Base-by-base conservation (phyloP, 2,329 filamentous ascomycete species). In the Neocatenulostroma microsporum region DNA sequence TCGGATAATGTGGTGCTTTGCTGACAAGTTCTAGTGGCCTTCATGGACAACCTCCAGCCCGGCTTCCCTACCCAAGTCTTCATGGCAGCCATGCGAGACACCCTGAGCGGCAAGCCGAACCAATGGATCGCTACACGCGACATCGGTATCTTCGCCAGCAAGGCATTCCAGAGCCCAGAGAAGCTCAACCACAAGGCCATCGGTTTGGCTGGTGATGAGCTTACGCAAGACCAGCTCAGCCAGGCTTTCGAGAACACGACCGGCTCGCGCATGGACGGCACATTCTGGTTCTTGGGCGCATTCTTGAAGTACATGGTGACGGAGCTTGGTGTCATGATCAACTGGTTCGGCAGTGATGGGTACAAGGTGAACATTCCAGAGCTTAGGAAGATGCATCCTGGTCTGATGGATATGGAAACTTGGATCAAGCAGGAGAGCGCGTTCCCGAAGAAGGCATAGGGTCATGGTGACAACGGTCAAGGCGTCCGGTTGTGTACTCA, bases 31-130 rank as follows among this genome's bases (percentile, higher is more conserved):
- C 15, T 76, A 0, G 70, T 73, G 2, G 73, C 72, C 3, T 82
- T 82, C 58, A 74, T 80, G 64, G 77, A 82, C 40, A 77, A 80
- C 57, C 48, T 74, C 6, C 57, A 52, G 0, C 67, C 69, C 0
- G 65, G 62, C 7, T 68, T 73, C 46, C 51, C 60, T 3, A 67
- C 68, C 5, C 70, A 71, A 44, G 61, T 72, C 5, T 73, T 74
- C 50, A 53, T 67, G 3, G 67, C 72, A 0, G 62, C 64, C 1
- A 62, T 67, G 45, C 58, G 65, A 35, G 62, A 62, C 4, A 50
- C 47, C n/a, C 39, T 56, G 10, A 51, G 49, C 28, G 53, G 40
- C 39, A 55, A 53, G 32, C 39, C 48, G 6, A 45, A 56, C 28
- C 65, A 69, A 40, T 46, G 66, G 37, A 48, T 70, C 10, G 58